These are phyloP conservation scores for Claviceps pusilla DNA, from an alignment of 2,329 filamentous ascomycete species.

Conservation along the genomic window DNA sequence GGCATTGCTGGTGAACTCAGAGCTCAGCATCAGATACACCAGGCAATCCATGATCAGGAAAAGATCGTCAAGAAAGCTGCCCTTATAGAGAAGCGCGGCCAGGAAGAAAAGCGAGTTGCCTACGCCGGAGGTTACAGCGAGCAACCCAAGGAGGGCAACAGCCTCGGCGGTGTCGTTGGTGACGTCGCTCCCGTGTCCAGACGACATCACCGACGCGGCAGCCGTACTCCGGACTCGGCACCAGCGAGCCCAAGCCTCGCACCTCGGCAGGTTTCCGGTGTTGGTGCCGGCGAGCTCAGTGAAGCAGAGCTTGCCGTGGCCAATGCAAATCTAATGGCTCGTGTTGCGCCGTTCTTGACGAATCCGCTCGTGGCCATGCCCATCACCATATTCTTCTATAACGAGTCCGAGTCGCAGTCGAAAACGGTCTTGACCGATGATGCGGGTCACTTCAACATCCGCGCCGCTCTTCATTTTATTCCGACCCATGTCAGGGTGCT, in stretches of 20 bases:
- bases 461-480: conserved; percentile 73
- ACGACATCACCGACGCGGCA: conserved; percentile 16
- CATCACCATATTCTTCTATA: conserved; percentile 91
- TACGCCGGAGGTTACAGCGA: conserved; percentile 63
- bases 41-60: conserved; percentile 42
- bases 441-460: conserved; percentile 70
- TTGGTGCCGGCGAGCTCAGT: conserved; percentile 43
- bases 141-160: conserved; percentile 32
- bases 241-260: conserved; percentile 29
- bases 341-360: conserved; percentile 79
- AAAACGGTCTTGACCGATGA: conserved; percentile 75
- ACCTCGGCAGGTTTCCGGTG: conserved; percentile 20
- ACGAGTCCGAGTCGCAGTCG: conserved; percentile 67
- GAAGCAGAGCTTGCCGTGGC: conserved; percentile 63
- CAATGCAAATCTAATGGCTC: conserved; percentile 75
- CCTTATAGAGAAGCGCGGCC: conserved; percentile 57
- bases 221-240: conserved; percentile 23
- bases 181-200: conserved; percentile 6
- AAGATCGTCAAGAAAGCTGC: conserved; percentile 61
- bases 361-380: conserved; percentile 62
- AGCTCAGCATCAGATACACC: conserved; percentile 18
- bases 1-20: conserved; percentile 7
- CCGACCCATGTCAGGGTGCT: conserved; percentile 81
- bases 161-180: conserved; percentile 10
- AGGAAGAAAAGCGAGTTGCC: conserved; percentile 55